phyloP scores from a whole-genome alignment of 805 yeast genomes.

The Pichia thaimueangensis region DNA sequence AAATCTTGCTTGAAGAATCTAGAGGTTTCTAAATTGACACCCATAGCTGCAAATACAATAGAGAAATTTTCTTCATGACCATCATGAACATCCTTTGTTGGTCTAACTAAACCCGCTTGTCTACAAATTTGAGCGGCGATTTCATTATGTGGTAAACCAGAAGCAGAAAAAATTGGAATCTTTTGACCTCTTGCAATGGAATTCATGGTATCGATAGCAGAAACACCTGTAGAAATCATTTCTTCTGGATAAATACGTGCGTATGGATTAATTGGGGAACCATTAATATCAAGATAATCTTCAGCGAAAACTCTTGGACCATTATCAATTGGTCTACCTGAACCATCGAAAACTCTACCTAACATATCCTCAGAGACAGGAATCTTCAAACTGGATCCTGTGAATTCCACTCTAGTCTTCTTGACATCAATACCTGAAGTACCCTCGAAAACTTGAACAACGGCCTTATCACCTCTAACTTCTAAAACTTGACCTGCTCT shows the following conservation, averaged over 20 bases:
- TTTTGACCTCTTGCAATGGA: conserved; percentile 99
- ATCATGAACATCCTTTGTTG: conserved; percentile 98
- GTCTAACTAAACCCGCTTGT: conserved; percentile 98
- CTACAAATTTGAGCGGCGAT: conserved; percentile 99
- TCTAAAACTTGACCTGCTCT: conserved; percentile 98
- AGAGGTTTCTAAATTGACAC: conserved; percentile 97
- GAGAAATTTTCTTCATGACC: conserved; percentile 99
- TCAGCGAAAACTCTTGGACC: conserved; percentile 99
- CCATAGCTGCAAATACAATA: conserved; percentile 99
- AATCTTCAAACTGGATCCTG: conserved; percentile 88
- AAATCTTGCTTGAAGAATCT: conserved; percentile 98
- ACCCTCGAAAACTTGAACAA: conserved; percentile 99
- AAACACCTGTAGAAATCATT: conserved; percentile 98
- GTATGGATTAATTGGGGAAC: conserved; percentile 96
- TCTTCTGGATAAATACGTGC: conserved; percentile 99
- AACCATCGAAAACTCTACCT: conserved; percentile 98
- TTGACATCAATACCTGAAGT: conserved; percentile 98
- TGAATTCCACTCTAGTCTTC: conserved; percentile 94
- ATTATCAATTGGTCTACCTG: conserved; percentile 96
- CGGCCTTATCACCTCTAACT: conserved; percentile 94
- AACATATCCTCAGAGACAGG: conserved; percentile 95
- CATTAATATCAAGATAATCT: conserved; percentile 96
- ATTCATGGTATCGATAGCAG: conserved; percentile 98
- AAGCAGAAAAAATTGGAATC: conserved; percentile 97
- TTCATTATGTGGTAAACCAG: conserved; percentile 99